Conservation (phyloP, 1,139 yeast genomes). For the Candida glucosophila region DNA sequence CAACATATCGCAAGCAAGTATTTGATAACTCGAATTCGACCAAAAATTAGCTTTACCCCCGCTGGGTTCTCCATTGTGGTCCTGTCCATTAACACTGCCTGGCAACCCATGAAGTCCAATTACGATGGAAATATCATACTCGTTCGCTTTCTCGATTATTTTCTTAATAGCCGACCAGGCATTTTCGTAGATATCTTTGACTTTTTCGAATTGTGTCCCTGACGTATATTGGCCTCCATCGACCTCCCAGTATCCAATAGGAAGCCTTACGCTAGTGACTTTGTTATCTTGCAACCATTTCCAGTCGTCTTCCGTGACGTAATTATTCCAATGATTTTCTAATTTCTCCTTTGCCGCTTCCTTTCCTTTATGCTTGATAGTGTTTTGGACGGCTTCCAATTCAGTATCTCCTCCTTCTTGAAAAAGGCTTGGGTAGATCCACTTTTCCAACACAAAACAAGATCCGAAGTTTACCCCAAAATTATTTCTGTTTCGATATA, state of each 20-base stretch:
- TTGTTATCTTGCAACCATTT: constrained; percentile 56
- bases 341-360: constrained; percentile 48
- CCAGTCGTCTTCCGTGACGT: constrained; percentile 69
- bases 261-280: constrained; percentile 73
- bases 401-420: constrained; percentile 52
- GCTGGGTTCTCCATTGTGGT: constrained; percentile 69
- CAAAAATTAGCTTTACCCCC: constrained; percentile 56
- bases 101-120: constrained; percentile 88
- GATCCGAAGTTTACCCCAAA: constrained; percentile 87
- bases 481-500: constrained; percentile 60
- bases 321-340: constrained; percentile 65
- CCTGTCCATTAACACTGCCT: constrained; percentile 80
- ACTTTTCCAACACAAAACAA: constrained; percentile 71
- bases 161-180: constrained; percentile 61
- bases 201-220: constrained; percentile 53
- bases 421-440: constrained; percentile 55
- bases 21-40: constrained; percentile 35
- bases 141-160: constrained; percentile 47
- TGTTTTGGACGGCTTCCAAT: constrained; percentile 56
- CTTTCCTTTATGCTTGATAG: constrained; percentile 39
- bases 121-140: constrained; percentile 58
- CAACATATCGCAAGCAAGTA: constrained; percentile 42
- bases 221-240: constrained; percentile 50
- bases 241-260: constrained; percentile 87
- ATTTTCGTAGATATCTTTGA: constrained; percentile 49